Conservation (phyloP, 345 rosid species). For the Eucalyptus sp. region DNA sequence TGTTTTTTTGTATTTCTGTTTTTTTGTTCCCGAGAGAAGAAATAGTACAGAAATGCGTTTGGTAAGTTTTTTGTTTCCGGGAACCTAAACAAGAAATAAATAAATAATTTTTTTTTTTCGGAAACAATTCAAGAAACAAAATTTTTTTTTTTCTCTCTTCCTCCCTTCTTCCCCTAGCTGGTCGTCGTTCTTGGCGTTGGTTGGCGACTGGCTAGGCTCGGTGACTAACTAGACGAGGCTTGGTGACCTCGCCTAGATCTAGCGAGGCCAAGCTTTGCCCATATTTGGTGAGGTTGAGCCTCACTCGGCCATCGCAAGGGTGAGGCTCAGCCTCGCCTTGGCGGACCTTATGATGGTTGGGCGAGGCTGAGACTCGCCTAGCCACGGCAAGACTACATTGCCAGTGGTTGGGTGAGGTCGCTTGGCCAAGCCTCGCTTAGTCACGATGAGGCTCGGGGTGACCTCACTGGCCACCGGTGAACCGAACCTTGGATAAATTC, state of each 20-base stretch:
- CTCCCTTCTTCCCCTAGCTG: too few species aligned
- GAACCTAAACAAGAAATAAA: accelerated
- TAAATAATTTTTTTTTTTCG: accelerated
- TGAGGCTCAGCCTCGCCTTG: accelerated
- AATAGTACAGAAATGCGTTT: accelerated
- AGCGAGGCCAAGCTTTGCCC: too few species aligned
- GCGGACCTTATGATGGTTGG: accelerated
- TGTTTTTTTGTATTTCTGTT: too few species aligned
- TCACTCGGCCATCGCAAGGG: too few species aligned
- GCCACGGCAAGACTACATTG: accelerated
- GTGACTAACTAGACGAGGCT: accelerated
- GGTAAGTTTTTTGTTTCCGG: too few species aligned
- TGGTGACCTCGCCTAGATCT: accelerated
- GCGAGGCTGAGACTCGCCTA: accelerated
- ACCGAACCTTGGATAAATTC: too few species aligned
- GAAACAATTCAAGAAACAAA: too few species aligned
- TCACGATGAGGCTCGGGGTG: too few species aligned
- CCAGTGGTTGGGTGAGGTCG: accelerated
- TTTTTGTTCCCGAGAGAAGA: too few species aligned
- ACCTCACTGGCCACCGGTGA: too few species aligned
- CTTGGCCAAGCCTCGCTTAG: accelerated
- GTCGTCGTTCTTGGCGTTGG: too few species aligned
- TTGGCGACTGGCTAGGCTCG: accelerated
- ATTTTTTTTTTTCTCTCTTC: accelerated
- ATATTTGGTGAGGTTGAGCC: too few species aligned